phyloP scores from a whole-genome alignment of 1,139 yeast genomes.

The Candida labiduridarum region DNA sequence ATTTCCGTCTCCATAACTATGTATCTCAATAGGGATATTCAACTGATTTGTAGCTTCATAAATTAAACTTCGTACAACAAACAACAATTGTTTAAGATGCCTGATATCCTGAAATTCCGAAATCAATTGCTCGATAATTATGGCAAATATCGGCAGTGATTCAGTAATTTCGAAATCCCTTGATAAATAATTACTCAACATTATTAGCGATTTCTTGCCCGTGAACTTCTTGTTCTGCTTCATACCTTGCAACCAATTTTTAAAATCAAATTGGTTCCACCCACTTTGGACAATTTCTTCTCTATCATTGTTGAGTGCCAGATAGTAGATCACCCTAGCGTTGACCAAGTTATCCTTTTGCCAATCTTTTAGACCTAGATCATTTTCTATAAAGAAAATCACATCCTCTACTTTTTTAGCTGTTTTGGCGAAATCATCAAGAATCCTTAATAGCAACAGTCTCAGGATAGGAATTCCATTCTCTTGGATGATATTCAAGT shows the following conservation, averaged over 20 bases:
- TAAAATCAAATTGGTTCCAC: constrained; percentile 19
- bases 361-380: constrained; percentile 36
- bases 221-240: constrained; percentile 12
- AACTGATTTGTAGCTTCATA: constrained; percentile 25
- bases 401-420: constrained; percentile 30
- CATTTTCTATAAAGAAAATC: constrained; percentile 36
- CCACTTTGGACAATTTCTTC: not conserved
- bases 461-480: constrained; percentile 38
- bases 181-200: constrained; percentile 20
- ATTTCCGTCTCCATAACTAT: constrained; percentile 8
- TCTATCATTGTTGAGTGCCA: not conserved
- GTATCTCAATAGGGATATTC: constrained; percentile 25
- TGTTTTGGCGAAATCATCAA: constrained; percentile 40
- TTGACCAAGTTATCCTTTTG: constrained; percentile 28
- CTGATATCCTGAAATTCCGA: constrained; percentile 10
- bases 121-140: constrained; percentile 12
- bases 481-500: constrained; percentile 33
- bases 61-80: constrained; percentile 28
- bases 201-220: constrained; percentile 11
- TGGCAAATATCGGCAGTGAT: constrained; percentile 6
- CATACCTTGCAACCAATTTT: constrained; percentile 18
- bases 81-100: constrained; percentile 8
- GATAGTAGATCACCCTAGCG: constrained; percentile 32
- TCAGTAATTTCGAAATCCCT: constrained; percentile 3
- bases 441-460: constrained; percentile 30